Evolutionary conservation across 805 yeast genomes (phyloP).

Genomic region (Spathaspora girioi): DNA sequence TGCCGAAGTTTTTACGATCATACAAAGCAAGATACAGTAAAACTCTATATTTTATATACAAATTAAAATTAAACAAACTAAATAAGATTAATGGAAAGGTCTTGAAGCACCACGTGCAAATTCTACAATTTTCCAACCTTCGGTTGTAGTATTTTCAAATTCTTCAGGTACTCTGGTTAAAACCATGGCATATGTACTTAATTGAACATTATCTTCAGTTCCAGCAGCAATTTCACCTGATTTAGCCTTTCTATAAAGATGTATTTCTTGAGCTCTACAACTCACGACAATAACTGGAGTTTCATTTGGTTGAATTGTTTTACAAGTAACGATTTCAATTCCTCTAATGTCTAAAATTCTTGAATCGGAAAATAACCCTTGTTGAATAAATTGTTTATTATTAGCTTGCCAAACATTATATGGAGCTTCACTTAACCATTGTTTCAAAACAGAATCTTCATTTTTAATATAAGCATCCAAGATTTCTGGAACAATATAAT

Average conservation of each 20-base stretch:
- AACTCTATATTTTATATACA: neutral
- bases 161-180: conserved; percentile 91
- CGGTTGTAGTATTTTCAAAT: conserved; percentile 83
- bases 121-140: conserved; percentile 95
- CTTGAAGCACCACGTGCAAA: conserved; percentile 92
- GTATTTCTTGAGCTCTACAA: conserved; percentile 95
- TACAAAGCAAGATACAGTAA: no score
- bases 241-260: conserved; percentile 80
- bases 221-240: conserved; percentile 97
- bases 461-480: conserved; percentile 93
- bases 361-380: conserved; percentile 88
- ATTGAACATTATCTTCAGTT: conserved; percentile 84
- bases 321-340: conserved; percentile 86
- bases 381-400: conserved; percentile 87
- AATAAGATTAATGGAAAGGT: conserved; percentile 48
- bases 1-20: no score
- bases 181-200: conserved; percentile 95
- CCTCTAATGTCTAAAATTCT: conserved; percentile 91
- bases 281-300: conserved; percentile 90
- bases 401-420: conserved; percentile 91
- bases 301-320: conserved; percentile 84
- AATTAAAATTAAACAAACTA: neutral
- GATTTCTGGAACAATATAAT: conserved; percentile 90
- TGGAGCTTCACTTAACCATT: conserved; percentile 97
- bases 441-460: conserved; percentile 75